phyloP scores from a whole-genome alignment of 73 alveolate species.

The Paramecium primaurelia region DNA sequence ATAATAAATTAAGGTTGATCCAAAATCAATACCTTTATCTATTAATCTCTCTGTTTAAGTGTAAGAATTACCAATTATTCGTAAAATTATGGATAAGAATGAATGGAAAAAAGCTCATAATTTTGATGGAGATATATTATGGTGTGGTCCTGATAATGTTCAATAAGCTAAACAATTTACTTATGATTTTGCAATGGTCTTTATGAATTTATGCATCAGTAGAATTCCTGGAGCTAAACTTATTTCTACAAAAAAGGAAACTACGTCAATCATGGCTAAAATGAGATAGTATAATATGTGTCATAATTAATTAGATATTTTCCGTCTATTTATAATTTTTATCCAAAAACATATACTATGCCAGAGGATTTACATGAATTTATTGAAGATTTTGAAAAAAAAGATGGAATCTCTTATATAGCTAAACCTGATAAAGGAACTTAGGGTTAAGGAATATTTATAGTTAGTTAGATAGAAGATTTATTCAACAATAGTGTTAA shows the following conservation, averaged over 20 bases:
- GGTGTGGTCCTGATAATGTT: constrained; percentile 63
- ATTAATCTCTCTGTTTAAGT: constrained; percentile 18
- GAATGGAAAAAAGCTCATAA: constrained; percentile 63
- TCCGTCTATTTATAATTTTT: constrained; percentile 78
- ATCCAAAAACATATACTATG: constrained; percentile 69
- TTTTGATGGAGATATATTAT: constrained; percentile 59
- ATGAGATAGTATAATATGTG: constrained; percentile 59
- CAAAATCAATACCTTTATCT: background rate
- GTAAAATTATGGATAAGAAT: constrained; percentile 50
- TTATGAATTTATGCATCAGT: constrained; percentile 32
- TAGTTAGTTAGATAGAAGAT: constrained; percentile 65
- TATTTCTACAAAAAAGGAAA: constrained; percentile 71
- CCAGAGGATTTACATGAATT: constrained; percentile 65
- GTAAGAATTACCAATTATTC: constrained; percentile 35
- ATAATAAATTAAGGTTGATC: constrained; percentile 4
- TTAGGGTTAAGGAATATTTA: constrained; percentile 82
- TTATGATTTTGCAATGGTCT: constrained; percentile 46
- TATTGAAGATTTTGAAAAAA: constrained; percentile 16
- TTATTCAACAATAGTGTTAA: constrained; percentile 22
- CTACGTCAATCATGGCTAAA: constrained; percentile 68
- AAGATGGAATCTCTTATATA: constrained; percentile 66
- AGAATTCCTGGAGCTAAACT: constrained; percentile 75
- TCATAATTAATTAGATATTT: constrained; percentile 41
- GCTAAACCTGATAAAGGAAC: constrained; percentile 84
- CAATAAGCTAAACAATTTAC: constrained; percentile 49